These are phyloP conservation scores for Ustanciosporium gigantosporum DNA, from an alignment of 1,284 basidiomycete species.

Conservation along the genomic window DNA sequence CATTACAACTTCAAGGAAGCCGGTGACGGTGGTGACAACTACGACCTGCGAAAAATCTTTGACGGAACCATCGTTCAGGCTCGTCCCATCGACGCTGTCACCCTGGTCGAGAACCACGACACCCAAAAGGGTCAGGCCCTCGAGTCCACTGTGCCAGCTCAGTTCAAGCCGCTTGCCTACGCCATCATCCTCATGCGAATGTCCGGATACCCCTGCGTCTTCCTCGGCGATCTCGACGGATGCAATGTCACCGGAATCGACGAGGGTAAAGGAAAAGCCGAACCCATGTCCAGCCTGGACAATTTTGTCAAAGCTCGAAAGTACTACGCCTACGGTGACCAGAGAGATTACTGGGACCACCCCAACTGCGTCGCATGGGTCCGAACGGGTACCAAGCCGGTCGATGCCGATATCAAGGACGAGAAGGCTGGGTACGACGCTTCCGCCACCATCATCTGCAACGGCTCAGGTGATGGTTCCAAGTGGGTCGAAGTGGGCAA, in stretches of 20 bases:
- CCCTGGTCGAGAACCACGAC: constrained; percentile 67
- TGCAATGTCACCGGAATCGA: constrained; percentile 41
- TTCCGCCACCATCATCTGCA: constrained; percentile 49
- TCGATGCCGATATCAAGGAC: constrained; percentile 1
- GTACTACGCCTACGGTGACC: constrained; percentile 66
- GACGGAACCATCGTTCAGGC: constrained; percentile 67
- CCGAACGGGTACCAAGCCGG: constrained; percentile 23
- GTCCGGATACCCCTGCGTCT: constrained; percentile 89
- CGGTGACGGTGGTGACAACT: constrained; percentile 64
- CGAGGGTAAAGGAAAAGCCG: constrained; percentile 61
- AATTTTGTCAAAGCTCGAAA: constrained; percentile 66
- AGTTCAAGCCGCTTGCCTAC: constrained; percentile 72
- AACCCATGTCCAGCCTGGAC: constrained; percentile 49
- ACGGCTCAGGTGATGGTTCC: constrained; percentile 31
- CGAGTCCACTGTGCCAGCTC: constrained; percentile 65
- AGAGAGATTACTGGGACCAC: constrained; percentile 60
- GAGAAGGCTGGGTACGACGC: constrained; percentile 29
- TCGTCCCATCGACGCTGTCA: constrained; percentile 68
- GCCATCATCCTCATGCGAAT: constrained; percentile 80
- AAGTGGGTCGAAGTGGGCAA: constrained; percentile 50
- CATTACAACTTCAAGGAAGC: constrained; percentile 69
- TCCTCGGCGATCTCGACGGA: constrained; percentile 83
- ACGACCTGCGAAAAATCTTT: constrained; percentile 67
- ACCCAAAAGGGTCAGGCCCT: constrained; percentile 64
- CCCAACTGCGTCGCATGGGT: constrained; percentile 46